Evolutionary conservation across 441 rosid species (phyloP), one percentile per base, ranked within the genome.

Genomic region (Erodium texanum): DNA sequence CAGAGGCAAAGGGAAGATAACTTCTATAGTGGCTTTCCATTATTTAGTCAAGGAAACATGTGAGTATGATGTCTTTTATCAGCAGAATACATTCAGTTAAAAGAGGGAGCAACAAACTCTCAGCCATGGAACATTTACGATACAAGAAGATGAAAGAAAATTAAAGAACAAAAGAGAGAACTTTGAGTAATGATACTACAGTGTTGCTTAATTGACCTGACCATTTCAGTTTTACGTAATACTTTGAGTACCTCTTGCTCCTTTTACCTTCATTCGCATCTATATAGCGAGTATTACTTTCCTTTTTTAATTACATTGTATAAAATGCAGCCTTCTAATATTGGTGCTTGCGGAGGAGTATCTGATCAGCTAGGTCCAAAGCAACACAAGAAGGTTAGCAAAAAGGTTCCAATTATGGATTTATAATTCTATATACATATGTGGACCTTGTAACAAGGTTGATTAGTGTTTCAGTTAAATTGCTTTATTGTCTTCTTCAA

Each of bases 301-400:
- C 41, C 16, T 8, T 18, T 36, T 41, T 11, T 36, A 18, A 36
- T 64, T 63, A 52, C 62, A n/a, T 68, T 59, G 71, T 20, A 70
- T 38, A 66, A 58, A 74, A 65, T 77, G 83, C 86, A 87, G 93
- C 79, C 72, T 73, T 62, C 80, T 59, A 74, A 76, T 58, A 78
- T 52, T 66, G 69, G 41, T 80, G 71, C 82, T 73, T 80, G 80
- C 82, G 77, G 74, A 43, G 80, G 76, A 72, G 76, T 76, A 71
- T 73, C 82, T 54, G 84, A 81, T 78, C 78, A 77, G 50, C 78
- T 75, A 22, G 79, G 81, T 74, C 69, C 71, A 52, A 79, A 88
- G 77, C 88, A 84, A 64, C 95, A 92, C 80, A 95, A 90, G 82
- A 89, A 87, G 92, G 98, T 95, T 75, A 93, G 90, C 80, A 95